phyloP scores from a whole-genome alignment of 179 eudicot genomes.

The Drosera spatulata region DNA sequence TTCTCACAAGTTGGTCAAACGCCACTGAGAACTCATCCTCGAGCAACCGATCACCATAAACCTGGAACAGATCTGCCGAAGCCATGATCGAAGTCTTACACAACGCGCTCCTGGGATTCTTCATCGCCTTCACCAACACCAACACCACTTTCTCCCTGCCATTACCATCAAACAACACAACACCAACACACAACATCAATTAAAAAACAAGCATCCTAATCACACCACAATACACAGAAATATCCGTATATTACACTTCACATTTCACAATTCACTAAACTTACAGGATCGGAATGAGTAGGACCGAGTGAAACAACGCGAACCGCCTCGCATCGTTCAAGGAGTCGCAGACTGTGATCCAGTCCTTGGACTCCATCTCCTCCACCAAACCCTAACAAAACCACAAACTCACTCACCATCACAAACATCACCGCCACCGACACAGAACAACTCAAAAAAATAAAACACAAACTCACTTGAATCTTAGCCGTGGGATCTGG shows the following conservation, averaged over 20 bases:
- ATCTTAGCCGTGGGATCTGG: conserved; percentile 49
- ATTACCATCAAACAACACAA: conserved; percentile 13
- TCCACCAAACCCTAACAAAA: conserved; percentile 53
- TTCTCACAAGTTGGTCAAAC: conserved; percentile 60
- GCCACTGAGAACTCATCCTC: conserved; percentile 39
- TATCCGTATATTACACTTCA: background rate
- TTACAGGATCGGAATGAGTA: conserved; percentile 72
- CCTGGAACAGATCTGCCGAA: conserved; percentile 61
- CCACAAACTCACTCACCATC: background rate
- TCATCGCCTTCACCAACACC: conserved; percentile 77
- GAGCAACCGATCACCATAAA: conserved; percentile 49
- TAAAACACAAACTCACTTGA: conserved; percentile 10
- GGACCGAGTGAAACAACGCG: conserved; percentile 53
- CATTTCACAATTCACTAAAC: conserved; percentile 2
- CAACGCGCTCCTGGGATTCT: conserved; percentile 97
- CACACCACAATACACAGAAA: background rate
- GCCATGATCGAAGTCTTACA: conserved; percentile 95
- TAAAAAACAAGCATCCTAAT: background rate
- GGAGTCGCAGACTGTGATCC: conserved; percentile 80
- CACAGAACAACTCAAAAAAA: conserved; percentile 9
- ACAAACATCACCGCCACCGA: background rate
- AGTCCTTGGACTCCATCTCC: conserved; percentile 84
- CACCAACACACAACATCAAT: background rate
- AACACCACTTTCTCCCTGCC: conserved; percentile 57
- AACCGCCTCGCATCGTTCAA: conserved; percentile 64